Percentiles rank a stretch among this genome's conserved stretches.
These are phyloP conservation scores for Lotmaria passim DNA, from an alignment of 208 protist genomes.

Conservation along the genomic window DNA sequence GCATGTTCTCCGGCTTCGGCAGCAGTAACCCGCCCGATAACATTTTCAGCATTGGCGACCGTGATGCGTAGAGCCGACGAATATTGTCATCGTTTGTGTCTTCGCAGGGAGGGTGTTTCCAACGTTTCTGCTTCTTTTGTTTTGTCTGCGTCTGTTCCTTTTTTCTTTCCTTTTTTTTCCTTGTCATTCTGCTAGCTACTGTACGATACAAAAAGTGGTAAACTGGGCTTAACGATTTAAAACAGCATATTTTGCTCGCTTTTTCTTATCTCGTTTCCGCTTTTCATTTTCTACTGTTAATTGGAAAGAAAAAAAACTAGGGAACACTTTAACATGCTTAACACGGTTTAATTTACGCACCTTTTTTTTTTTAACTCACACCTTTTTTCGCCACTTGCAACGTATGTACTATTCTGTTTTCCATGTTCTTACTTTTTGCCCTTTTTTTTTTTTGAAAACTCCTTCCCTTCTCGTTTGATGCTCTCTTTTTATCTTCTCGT, in stretches of 20 bases:
- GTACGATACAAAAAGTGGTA: neutral
- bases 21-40: conserved; percentile 42
- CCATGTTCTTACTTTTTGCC: neutral
- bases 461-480: neutral
- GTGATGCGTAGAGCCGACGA: conserved; percentile 17
- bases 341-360: too few relatives aligned
- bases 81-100: neutral
- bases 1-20: conserved; percentile 54
- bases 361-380: too few relatives aligned
- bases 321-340: too few relatives aligned
- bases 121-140: conserved; percentile 8
- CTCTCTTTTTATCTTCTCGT: conserved; percentile 1
- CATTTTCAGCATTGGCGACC: conserved; percentile 55
- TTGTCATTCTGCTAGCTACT: neutral
- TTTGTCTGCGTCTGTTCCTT: neutral
- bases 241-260: neutral
- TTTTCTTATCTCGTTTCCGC: neutral
- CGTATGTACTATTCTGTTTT: too few relatives aligned
- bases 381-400: too few relatives aligned
- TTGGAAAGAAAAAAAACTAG: neutral
- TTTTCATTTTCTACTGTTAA: neutral
- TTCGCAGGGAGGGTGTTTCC: too few relatives aligned
- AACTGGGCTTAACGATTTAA: neutral
- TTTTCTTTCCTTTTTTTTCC: neutral
- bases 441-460: neutral